phyloP scores from a whole-genome alignment of 139 green algal species.

The Helicosporidium sp. region DNA sequence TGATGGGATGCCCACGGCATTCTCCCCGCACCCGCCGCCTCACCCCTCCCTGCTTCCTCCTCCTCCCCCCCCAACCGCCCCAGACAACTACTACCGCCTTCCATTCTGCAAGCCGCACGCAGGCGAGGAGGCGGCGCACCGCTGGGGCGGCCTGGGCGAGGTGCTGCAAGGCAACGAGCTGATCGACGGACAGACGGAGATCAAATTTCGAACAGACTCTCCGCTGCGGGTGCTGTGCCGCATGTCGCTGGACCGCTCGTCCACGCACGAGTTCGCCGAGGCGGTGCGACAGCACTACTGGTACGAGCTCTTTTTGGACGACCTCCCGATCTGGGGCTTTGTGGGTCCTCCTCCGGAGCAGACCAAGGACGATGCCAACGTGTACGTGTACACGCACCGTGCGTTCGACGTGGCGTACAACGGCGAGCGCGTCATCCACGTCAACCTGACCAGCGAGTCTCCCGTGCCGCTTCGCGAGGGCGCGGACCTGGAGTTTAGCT shows the following conservation, averaged over 20 bases:
- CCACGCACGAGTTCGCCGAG: slow-evolving; percentile 44
- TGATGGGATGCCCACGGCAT: too few species aligned
- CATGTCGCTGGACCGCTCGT: slow-evolving; percentile 30
- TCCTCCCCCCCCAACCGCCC: background rate
- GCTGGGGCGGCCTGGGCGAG: slow-evolving; percentile 85
- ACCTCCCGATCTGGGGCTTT: slow-evolving; percentile 88
- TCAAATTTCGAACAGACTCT: slow-evolving; percentile 53
- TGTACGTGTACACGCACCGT: slow-evolving; percentile 85
- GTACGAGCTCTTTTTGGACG: slow-evolving; percentile 88
- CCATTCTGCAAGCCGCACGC: slow-evolving; percentile 65
- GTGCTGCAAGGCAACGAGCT: slow-evolving; percentile 91
- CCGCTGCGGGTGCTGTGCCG: slow-evolving; percentile 31
- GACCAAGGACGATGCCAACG: slow-evolving; percentile 22
- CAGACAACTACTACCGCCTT: slow-evolving; percentile 85
- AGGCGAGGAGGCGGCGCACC: slow-evolving; percentile 41
- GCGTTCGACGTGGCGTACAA: slow-evolving; percentile 86
- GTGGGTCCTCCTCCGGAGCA: slow-evolving; percentile 42
- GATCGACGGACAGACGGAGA: slow-evolving; percentile 69
- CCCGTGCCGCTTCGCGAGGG: slow-evolving; percentile 37
- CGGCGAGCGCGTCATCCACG: slow-evolving; percentile 71
- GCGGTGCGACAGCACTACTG: slow-evolving; percentile 63
- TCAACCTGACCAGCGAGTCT: slow-evolving; percentile 75
- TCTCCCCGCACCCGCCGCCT: background rate
- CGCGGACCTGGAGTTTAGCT: slow-evolving; percentile 63
- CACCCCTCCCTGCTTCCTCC: background rate